Evolutionary conservation across 352 stramenopile species (phyloP).

Genomic region (Blastocystis sp.): DNA sequence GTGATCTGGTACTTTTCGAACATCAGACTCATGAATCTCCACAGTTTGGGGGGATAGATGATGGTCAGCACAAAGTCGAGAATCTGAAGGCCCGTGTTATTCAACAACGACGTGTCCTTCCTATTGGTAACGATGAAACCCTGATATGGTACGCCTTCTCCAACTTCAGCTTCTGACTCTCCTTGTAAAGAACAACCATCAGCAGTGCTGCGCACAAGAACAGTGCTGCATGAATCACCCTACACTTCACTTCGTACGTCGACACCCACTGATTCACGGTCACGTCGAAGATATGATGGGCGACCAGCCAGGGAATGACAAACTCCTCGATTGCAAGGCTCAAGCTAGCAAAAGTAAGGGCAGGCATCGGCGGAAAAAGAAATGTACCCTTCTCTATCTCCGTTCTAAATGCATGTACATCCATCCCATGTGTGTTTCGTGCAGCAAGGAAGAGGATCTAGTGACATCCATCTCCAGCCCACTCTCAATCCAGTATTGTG

Average conservation of each 20-base stretch:
- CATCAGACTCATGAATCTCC: constrained; percentile 41
- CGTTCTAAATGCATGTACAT: no score
- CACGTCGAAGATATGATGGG: constrained; percentile 60
- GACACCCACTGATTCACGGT: constrained; percentile 45
- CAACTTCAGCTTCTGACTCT: constrained; percentile 66
- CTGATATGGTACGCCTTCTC: constrained; percentile 39
- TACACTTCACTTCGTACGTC: neutral
- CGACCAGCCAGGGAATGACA: constrained; percentile 61
- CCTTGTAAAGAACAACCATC: constrained; percentile 24
- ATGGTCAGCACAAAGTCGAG: constrained; percentile 54
- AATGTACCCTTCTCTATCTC: no score
- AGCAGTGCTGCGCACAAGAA: neutral
- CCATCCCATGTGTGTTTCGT: no score
- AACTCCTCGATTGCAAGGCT: constrained; percentile 55
- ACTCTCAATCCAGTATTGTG: no score
- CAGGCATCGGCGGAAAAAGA: constrained; percentile 17
- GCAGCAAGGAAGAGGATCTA: no score
- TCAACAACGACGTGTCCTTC: constrained; percentile 37
- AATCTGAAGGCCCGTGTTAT: neutral
- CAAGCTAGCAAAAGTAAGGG: constrained; percentile 19
- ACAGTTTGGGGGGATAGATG: constrained; percentile 58
- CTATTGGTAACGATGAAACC: neutral
- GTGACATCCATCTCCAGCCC: no score
- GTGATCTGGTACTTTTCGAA: constrained; percentile 41
- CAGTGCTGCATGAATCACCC: constrained; percentile 32